Evolutionary conservation across 1,284 basidiomycete genomes (phyloP).

Genomic region (Cutaneotrichosporon cavernicola): DNA sequence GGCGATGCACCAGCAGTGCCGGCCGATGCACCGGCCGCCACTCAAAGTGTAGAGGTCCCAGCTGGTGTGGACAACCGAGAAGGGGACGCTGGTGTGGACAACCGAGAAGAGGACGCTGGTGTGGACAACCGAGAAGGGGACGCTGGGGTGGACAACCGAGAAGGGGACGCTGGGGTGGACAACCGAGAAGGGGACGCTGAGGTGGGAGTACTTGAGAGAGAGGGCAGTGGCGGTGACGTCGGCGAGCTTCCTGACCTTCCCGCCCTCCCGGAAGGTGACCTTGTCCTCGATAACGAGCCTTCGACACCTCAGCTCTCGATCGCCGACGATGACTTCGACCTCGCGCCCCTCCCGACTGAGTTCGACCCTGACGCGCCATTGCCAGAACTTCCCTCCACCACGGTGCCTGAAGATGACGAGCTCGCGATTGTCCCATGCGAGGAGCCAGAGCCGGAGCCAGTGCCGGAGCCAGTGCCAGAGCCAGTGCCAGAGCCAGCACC

Average conservation of each 20-base stretch:
- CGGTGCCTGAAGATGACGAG: constrained; percentile 18
- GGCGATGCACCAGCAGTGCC: background rate
- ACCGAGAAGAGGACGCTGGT: background rate
- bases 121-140: background rate
- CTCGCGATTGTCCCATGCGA: constrained; percentile 15
- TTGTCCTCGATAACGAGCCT: background rate
- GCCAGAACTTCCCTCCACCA: background rate
- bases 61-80: background rate
- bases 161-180: background rate
- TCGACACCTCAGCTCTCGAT: background rate
- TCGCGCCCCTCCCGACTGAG: constrained; percentile 18
- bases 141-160: background rate
- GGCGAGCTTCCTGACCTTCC: constrained; percentile 2
- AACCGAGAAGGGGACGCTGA: background rate
- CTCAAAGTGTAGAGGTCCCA: background rate
- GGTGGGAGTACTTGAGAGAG: background rate
- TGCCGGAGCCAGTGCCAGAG: background rate
- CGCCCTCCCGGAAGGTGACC: background rate
- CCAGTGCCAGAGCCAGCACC: constrained; percentile 3
- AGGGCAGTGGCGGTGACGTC: background rate
- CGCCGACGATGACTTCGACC: constrained; percentile 3
- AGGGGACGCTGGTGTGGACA: background rate
- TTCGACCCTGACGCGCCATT: constrained; percentile 22
- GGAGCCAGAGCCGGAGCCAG: constrained; percentile 9
- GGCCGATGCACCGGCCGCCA: background rate